Conservation (phyloP, 805 yeast species). For the Monosporozyma servazzii region DNA sequence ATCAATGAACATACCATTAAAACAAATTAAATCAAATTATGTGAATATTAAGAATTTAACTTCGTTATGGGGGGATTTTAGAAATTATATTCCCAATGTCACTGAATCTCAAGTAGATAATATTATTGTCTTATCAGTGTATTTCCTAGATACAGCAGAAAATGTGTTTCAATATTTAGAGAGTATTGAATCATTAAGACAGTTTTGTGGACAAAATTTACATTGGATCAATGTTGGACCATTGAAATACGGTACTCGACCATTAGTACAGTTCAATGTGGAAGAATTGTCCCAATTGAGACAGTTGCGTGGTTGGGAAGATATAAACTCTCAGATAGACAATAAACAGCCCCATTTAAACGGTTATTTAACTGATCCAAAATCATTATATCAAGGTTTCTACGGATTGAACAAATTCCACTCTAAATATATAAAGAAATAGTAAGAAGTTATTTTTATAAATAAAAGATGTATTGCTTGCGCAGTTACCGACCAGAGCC, state of each 20-base stretch:
- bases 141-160: conserved; percentile 89
- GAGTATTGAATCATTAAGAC: conserved; percentile 42
- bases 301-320: conserved; percentile 54
- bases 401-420: conserved; percentile 49
- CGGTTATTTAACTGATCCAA: conserved; percentile 58
- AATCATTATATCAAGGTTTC: conserved; percentile 69
- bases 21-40: conserved; percentile 14
- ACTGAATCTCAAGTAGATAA: conserved; percentile 31
- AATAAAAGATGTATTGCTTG: conserved; percentile 16
- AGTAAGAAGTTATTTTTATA: neutral
- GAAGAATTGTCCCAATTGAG: conserved; percentile 59
- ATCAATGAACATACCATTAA: conserved; percentile 22
- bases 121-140: conserved; percentile 55
- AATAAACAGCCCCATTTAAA: conserved; percentile 29
- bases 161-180: conserved; percentile 69
- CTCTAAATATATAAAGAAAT: conserved; percentile 4
- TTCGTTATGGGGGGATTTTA: conserved; percentile 55
- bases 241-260: conserved; percentile 79
- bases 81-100: conserved; percentile 34
- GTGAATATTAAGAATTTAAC: conserved; percentile 29
- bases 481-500: conserved; percentile 31
- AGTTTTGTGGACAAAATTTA: conserved; percentile 36
- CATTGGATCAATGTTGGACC: conserved; percentile 92
- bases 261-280: conserved; percentile 61
- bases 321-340: conserved; percentile 23